Evolutionary conservation across 2,329 filamentous ascomycete genomes (phyloP), one percentile per base, ranked within the genome.

Genomic region (Xylaria sp.): DNA sequence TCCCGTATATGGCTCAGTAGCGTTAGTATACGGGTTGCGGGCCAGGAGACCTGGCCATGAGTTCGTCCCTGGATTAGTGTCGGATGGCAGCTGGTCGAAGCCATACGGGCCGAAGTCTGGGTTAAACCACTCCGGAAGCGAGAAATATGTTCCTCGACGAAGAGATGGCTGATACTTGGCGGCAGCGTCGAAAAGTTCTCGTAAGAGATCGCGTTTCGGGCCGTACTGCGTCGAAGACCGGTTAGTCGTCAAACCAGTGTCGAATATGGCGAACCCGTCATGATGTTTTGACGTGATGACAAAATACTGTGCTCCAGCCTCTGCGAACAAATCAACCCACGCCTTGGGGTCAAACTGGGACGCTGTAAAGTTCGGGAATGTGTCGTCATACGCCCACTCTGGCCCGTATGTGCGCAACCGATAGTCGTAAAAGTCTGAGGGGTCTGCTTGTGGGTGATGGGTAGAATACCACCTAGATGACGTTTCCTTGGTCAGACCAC

Each of bases 331-430:
- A 63, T 81, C 80, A 0, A 81, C 80, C 79, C 80, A 81, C 59
- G 72, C 84, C 63, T 85, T 87, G 0, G 87, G 82, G 70, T 87
- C 80, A 71, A 81, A 89, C 1, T 75, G 74, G 0, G 80, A 78
- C 0, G 85, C 85, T 0, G 85, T 88, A 77, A 88, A 89, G 67
- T 86, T 80, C 2, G 79, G 76, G 72, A 89, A 85, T 62, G 85
- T 85, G 74, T 89, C 86, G 70, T 89, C 87, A 73, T 89, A 89
- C 13, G 82, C 82, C 72, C 85, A 80, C 34, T 87, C 74, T 0
- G 81, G 81, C 0, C 87, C 87, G 70, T 85, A 88, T 0, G 82
- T 87, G 13, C 81, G 77, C 0, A 87, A 79, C 12, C 85, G 81
- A 71, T 89, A 85, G 39, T 85, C 79, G 69, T 85, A 87, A 32